Evolutionary conservation across 768 basidiomycete genomes (phyloP), one percentile per base, ranked within the genome.

Genomic region (Kwoniella dejecticola): DNA sequence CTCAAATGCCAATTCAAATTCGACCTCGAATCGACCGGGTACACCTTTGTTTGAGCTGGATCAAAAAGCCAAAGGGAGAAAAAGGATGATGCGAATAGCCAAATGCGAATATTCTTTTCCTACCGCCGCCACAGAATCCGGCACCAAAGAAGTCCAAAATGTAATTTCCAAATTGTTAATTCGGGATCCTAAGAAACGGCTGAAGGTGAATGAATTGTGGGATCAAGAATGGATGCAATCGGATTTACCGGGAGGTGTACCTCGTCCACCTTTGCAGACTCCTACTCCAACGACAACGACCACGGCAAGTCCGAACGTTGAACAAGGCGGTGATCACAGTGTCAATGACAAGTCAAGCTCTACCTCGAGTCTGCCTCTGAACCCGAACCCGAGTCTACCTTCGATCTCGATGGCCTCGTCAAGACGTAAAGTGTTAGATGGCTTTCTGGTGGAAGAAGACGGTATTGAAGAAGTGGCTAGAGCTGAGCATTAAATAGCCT

Each of bases 101-200:
- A 84, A 85, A 72, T 88, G 87, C 44, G 87, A 90, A 72, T 93
- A 86, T 78, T 72, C 81, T 53, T 95, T 89, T 88, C 89, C 1
- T 29, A 21, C 19, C 7, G 36, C 13, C 12, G 23, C 46, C 65
- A 75, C 36, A 52, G 23, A 47, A 66, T 75, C 38, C 50, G 78
- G 68, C 8, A 73, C 72, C 4, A 79, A 52, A 30, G 64, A 55
- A 21, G 68, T 76, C 40, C 33, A 81, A 71, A 70, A 83, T 19
- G 79, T 89, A 38, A 89, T 89, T 0, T 83, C 74, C 10, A 77
- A 82, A 46, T 70, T 94, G 49, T 81, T 94, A 41, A 87, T 89
- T 19, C 80, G 90, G 26, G 87, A 92, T 77, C 72, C 76, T n/a
- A 62, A 57, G 67, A 84, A 84, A 66, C 81, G 90, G n/a, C 83